phyloP scores from a whole-genome alignment of 2,329 filamentous ascomycete genomes.

The Zymoseptoria pseudotritici region DNA sequence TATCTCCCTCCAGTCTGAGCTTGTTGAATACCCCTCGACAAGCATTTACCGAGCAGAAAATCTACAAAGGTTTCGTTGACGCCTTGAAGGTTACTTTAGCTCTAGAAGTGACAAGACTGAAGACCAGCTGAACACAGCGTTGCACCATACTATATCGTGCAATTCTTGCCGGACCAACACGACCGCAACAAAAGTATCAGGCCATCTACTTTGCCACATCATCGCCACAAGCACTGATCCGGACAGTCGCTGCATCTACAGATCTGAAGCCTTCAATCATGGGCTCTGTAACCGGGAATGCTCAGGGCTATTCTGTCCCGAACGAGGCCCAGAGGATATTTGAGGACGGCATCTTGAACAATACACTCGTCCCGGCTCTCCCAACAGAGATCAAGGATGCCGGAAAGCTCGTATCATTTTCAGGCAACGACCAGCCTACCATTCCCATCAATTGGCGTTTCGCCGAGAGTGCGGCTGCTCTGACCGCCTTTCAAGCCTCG shows the following conservation, averaged over 20 bases:
- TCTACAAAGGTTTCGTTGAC: too few relatives aligned
- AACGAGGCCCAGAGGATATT: conserved; percentile 24
- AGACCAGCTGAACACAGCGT: too few relatives aligned
- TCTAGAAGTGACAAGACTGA: too few relatives aligned
- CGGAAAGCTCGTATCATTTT: conserved; percentile 34
- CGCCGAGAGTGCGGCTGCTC: conserved; percentile 41
- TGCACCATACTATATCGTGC: too few relatives aligned
- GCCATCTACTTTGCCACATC: too few relatives aligned
- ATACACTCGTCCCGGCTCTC: conserved; percentile 34
- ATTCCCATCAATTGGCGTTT: conserved; percentile 52
- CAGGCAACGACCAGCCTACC: conserved; percentile 37
- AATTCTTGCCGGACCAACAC: too few relatives aligned
- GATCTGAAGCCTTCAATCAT: background rate
- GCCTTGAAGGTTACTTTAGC: too few relatives aligned
- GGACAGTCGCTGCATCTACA: background rate
- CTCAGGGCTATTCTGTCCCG: conserved; percentile 12
- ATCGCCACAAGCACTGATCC: too few relatives aligned
- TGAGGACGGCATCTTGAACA: conserved; percentile 37
- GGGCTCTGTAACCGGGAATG: conserved; percentile 4
- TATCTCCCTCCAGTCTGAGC: background rate
- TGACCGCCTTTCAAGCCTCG: conserved; percentile 25
- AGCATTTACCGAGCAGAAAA: too few relatives aligned
- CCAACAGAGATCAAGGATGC: conserved; percentile 32
- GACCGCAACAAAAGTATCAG: too few relatives aligned
- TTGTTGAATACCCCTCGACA: background rate